Evolutionary conservation across 1,139 yeast genomes (phyloP).

Genomic region (Taphrina betulina): DNA sequence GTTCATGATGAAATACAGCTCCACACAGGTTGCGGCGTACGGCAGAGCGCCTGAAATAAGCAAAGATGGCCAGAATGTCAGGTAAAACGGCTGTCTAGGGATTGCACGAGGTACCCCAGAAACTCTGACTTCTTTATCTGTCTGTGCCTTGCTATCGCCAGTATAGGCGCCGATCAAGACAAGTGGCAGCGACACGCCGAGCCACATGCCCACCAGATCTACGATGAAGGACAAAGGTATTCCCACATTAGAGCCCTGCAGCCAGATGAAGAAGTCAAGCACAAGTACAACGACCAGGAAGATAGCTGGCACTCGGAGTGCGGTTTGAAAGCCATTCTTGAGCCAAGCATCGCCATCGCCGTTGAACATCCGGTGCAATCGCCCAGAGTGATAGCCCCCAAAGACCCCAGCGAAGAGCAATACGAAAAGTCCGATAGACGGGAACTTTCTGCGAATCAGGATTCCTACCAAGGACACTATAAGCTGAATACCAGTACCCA

Average conservation of each 20-base stretch:
- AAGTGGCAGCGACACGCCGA: conserved; percentile 68
- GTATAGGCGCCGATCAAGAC: conserved; percentile 68
- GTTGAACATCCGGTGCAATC: conserved; percentile 55
- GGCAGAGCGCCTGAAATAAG: conserved; percentile 67
- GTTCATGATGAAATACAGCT: conserved; percentile 68
- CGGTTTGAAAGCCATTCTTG: conserved; percentile 41
- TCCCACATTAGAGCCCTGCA: conserved; percentile 71
- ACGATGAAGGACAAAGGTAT: conserved; percentile 73
- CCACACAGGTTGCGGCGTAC: conserved; percentile 77
- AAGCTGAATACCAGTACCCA: conserved; percentile 73
- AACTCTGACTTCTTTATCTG: conserved; percentile 34
- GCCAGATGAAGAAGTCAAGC: conserved; percentile 71
- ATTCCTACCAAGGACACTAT: conserved; percentile 39
- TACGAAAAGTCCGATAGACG: conserved; percentile 57
- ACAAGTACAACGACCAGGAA: conserved; percentile 56
- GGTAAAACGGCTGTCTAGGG: conserved; percentile 49
- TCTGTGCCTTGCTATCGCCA: conserved; percentile 43
- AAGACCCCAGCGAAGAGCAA: conserved; percentile 68
- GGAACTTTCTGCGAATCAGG: conserved; percentile 45
- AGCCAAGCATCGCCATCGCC: conserved; percentile 41
- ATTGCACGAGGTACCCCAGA: conserved; percentile 42
- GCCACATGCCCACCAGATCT: conserved; percentile 57
- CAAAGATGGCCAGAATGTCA: conserved; percentile 41
- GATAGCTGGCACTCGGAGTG: conserved; percentile 55
- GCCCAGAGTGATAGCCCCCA: conserved; percentile 69